Conservation (phyloP, 2,329 filamentous ascomycete genomes). For the Aspergillus hiratsukae region DNA sequence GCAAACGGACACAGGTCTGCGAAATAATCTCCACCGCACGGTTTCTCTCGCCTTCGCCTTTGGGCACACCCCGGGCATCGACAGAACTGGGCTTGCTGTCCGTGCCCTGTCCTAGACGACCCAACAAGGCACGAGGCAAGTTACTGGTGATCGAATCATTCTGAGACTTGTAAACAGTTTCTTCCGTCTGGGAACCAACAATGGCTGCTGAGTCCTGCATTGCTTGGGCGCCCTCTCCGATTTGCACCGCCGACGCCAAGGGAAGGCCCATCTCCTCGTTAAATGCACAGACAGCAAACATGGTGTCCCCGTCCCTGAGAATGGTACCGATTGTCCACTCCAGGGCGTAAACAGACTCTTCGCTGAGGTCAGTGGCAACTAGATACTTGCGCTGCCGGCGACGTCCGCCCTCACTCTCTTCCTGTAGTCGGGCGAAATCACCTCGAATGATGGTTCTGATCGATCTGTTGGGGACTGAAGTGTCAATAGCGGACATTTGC, state of each 20-base stretch:
- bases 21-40: conserved; percentile 80
- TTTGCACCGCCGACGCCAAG: conserved; percentile 38
- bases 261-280: conserved; percentile 66
- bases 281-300: conserved; percentile 88
- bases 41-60: conserved; percentile 72
- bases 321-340: conserved; percentile 98
- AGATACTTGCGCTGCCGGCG: conserved; percentile 82
- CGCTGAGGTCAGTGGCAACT: conserved; percentile 91
- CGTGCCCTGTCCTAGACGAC: conserved; percentile 34
- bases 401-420: conserved; percentile 72
- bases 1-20: conserved; percentile 73
- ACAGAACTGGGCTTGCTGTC: conserved; percentile 42
- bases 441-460: conserved; percentile 88
- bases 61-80: conserved; percentile 50
- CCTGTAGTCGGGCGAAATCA: conserved; percentile 68
- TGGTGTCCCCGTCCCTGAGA: conserved; percentile 85
- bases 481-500: conserved; percentile 69
- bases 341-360: conserved; percentile 88
- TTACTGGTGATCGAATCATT: conserved; percentile 25
- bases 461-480: conserved; percentile 72
- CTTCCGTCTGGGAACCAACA: conserved; percentile 56
- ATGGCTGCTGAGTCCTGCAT: conserved; percentile 72
- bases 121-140: conserved; percentile 28
- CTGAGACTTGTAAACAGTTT: conserved; percentile 45
- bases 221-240: conserved; percentile 68